These are phyloP conservation scores for Macrolepiota dolichaula DNA, from an alignment of 768 basidiomycete species.

Conservation along the genomic window DNA sequence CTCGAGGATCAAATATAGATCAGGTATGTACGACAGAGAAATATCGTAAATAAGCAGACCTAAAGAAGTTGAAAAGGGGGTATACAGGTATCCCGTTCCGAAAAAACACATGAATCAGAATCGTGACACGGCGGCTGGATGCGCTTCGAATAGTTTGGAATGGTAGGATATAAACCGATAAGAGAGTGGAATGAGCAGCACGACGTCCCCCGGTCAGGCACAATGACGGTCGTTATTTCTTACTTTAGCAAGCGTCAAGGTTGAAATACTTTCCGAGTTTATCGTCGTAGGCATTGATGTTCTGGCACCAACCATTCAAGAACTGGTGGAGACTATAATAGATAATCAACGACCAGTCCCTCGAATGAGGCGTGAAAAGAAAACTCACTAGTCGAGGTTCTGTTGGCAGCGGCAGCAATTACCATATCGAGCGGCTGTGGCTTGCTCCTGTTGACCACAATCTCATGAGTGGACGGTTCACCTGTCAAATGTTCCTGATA, in stretches of 20 bases:
- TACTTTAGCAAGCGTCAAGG: conserved; percentile 31
- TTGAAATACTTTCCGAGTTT: conserved; percentile 67
- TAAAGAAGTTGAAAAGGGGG: not conserved
- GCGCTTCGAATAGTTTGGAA: not conserved
- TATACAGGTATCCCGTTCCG: conserved; percentile 2
- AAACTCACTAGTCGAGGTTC: conserved; percentile 80
- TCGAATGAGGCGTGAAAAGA: not conserved
- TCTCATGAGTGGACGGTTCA: conserved; percentile 4
- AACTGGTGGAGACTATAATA: conserved; percentile 57
- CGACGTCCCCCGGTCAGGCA: not conserved
- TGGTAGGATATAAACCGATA: not conserved
- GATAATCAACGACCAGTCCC: not conserved
- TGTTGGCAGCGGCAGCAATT: conserved; percentile 72
- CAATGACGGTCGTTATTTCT: not conserved
- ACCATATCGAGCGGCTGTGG: conserved; percentile 52
- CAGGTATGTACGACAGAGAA: not conserved
- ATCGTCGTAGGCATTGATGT: conserved; percentile 46
- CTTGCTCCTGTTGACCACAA: conserved; percentile 34
- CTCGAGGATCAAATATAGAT: conserved; percentile 1
- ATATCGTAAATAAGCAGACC: not conserved
- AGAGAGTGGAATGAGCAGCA: not conserved
- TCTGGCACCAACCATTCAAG: conserved; percentile 70
- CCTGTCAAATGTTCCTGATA: not conserved
- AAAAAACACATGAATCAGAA: not conserved
- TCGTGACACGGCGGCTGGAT: not conserved